Conservation (phyloP, 2,329 filamentous ascomycete genomes). For the Dendrostoma leiphaemia region DNA sequence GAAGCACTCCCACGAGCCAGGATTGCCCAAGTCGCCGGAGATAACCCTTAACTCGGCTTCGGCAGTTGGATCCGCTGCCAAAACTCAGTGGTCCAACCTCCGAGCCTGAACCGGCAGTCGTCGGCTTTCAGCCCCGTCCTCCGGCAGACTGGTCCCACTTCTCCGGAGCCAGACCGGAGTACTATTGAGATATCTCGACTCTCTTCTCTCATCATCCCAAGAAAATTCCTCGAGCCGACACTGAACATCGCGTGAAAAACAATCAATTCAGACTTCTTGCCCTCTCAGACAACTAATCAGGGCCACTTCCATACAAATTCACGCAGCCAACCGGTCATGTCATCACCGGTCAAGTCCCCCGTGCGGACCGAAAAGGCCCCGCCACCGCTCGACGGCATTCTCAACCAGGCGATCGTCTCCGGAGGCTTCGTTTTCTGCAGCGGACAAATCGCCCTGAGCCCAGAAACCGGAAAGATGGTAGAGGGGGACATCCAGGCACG, state of each 20-base stretch:
- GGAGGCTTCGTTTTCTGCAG: slow-evolving; percentile 69
- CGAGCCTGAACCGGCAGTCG: neutral
- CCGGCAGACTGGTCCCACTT: neutral
- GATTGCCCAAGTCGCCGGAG: no score
- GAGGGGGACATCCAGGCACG: slow-evolving; percentile 64
- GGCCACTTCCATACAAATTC: no score
- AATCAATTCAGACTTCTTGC: no score
- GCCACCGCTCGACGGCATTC: slow-evolving; percentile 37
- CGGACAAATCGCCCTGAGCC: slow-evolving; percentile 68
- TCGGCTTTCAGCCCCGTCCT: neutral
- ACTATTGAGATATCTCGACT: neutral
- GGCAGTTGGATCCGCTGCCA: no score
- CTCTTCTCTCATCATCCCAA: no score
- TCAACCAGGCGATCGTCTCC: slow-evolving; percentile 61
- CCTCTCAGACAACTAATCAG: no score
- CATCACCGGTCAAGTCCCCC: slow-evolving; percentile 33
- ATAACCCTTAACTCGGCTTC: no score
- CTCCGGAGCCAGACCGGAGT: neutral
- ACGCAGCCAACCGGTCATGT: slow-evolving; percentile 8
- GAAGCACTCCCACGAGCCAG: no score
- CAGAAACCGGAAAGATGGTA: slow-evolving; percentile 54
- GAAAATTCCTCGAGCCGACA: no score
- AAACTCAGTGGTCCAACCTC: neutral
- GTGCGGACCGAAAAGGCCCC: slow-evolving; percentile 40
- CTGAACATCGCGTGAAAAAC: neutral